Percentiles rank a stretch among this genome's conserved stretches.
Evolutionary conservation across 2,329 filamentous ascomycete genomes (phyloP).

Genomic region (Paraphaeosphaeria minitans): DNA sequence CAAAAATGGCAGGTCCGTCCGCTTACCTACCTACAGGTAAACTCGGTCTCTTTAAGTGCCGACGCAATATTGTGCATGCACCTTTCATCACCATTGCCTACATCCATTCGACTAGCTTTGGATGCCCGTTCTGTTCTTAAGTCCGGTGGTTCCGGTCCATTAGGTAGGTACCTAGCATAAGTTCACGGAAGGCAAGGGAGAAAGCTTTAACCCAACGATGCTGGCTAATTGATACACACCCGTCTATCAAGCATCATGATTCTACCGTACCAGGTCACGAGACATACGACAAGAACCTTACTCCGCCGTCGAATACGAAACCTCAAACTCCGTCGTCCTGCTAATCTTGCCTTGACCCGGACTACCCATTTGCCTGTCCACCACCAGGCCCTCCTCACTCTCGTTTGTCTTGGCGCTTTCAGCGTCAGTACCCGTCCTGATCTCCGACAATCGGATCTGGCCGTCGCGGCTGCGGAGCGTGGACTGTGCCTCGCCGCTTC

Average conservation of each 20-base stretch:
- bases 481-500: slow-evolving; percentile 11
- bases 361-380: slow-evolving; percentile 5
- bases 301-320: slow-evolving; percentile 13
- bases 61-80: background rate
- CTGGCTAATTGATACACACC: background rate
- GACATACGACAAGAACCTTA: background rate
- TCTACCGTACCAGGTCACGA: background rate
- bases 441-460: slow-evolving; percentile 22
- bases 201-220: background rate
- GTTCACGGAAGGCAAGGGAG: background rate
- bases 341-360: slow-evolving; percentile 9
- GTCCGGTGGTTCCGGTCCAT: no score
- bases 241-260: background rate
- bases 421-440: slow-evolving; percentile 6
- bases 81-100: background rate
- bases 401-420: slow-evolving; percentile 15
- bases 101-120: background rate
- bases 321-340: slow-evolving; percentile 19
- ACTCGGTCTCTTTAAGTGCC: background rate
- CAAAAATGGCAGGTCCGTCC: background rate
- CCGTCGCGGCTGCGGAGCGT: slow-evolving; percentile 16
- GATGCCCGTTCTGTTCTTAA: background rate
- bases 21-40: no score
- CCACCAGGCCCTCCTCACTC: slow-evolving; percentile 20
- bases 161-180: no score